Percentiles rank a stretch among this genome's conserved stretches.
phyloP scores from a whole-genome alignment of 2,329 filamentous ascomycete genomes.

The Apiospora malaysiana region DNA sequence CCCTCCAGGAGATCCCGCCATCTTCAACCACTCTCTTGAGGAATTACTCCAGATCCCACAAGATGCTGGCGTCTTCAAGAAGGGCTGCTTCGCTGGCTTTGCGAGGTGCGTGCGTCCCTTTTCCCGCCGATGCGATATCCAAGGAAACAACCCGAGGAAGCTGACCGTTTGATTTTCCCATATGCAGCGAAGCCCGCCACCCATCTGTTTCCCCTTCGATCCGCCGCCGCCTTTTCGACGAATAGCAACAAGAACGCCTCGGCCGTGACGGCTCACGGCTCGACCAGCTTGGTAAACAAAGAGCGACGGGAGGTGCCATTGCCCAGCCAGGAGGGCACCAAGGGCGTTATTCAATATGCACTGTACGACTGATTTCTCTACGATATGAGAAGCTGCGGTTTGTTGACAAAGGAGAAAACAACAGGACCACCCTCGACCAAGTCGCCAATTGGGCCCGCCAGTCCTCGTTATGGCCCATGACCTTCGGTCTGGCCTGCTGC shows the following conservation, averaged over 20 bases:
- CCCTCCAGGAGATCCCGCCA: conserved; percentile 14
- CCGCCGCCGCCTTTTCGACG: conserved; percentile 69
- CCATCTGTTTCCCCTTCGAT: conserved; percentile 63
- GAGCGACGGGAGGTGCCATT: conserved; percentile 75
- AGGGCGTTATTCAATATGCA: conserved; percentile 83
- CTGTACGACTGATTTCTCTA: conserved; percentile 64
- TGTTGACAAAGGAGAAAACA: not conserved
- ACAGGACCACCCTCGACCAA: conserved; percentile 77
- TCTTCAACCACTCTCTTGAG: conserved; percentile 21
- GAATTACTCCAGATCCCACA: conserved; percentile 24
- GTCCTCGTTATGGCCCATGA: conserved; percentile 87
- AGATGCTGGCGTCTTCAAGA: conserved; percentile 49
- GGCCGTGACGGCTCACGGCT: conserved; percentile 58
- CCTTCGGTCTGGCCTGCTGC: conserved; percentile 87
- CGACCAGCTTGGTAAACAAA: conserved; percentile 60
- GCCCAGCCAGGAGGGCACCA: conserved; percentile 78
- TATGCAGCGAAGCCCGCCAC: conserved; percentile 69
- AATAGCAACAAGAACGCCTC: conserved; percentile 69
- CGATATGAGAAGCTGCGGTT: conserved; percentile 23
- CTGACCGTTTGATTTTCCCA: conserved; percentile 9
- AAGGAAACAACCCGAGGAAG: not conserved
- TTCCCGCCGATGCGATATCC: not conserved
- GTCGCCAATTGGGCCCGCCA: conserved; percentile 86
- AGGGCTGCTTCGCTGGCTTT: conserved; percentile 48
- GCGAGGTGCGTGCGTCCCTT: conserved; percentile 42